These are phyloP conservation scores for Fusarium sp. DNA, from an alignment of 2,329 filamentous ascomycete genomes.

Conservation along the genomic window DNA sequence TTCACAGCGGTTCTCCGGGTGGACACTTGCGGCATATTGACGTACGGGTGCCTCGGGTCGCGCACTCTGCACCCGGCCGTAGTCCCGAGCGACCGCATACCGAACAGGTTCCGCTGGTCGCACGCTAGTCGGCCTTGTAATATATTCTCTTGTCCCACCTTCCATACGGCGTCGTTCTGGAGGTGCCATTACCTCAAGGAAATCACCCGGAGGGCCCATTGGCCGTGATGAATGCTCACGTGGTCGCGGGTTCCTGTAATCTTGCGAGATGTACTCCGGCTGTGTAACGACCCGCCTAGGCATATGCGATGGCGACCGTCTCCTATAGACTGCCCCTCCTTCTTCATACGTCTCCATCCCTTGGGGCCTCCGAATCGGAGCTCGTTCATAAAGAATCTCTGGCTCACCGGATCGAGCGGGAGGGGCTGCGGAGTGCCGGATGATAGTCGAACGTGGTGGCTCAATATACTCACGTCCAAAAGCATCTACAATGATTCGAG, in stretches of 20 bases:
- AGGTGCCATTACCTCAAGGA: conserved; percentile 59
- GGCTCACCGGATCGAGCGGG: conserved; percentile 58
- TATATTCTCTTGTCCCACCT: conserved; percentile 63
- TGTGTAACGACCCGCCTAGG: conserved; percentile 70
- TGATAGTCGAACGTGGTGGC: conserved; percentile 57
- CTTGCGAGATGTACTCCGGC: conserved; percentile 66
- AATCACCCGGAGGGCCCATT: conserved; percentile 56
- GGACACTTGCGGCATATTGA: conserved; percentile 45
- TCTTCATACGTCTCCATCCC: conserved; percentile 61
- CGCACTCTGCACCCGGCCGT: conserved; percentile 58
- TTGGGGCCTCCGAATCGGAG: conserved; percentile 63
- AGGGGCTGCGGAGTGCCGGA: conserved; percentile 65
- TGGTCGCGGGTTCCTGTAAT: conserved; percentile 65
- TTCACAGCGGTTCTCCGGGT: conserved; percentile 46
- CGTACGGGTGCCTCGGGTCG: conserved; percentile 50
- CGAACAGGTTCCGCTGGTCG: conserved; percentile 62
- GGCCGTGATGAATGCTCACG: conserved; percentile 68
- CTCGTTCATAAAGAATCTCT: conserved; percentile 74
- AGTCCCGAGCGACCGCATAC: conserved; percentile 56
- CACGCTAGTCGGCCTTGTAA: conserved; percentile 67
- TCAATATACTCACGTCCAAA: conserved; percentile 83
- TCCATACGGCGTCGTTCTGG: conserved; percentile 56
- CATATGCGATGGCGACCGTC: conserved; percentile 62
- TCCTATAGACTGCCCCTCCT: conserved; percentile 60
- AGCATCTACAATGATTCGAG: conserved; percentile 82